phyloP scores from a whole-genome alignment of 257 asterid species.

The Solanum pennellii region DNA sequence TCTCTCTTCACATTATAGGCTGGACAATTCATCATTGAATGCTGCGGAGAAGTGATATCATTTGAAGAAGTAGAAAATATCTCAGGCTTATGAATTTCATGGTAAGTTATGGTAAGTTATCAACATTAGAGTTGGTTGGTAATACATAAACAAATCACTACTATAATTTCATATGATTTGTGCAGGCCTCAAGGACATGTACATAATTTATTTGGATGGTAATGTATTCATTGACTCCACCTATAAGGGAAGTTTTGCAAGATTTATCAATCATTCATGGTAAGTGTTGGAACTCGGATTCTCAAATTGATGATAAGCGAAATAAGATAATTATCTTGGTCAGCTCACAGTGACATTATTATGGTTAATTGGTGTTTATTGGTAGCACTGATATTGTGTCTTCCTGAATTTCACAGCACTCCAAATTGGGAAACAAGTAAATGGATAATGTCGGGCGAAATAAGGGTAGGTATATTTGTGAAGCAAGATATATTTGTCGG shows the following conservation, averaged over 20 bases:
- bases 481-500: conserved; percentile 55
- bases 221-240: conserved; percentile 72
- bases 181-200: conserved; percentile 70
- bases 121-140: conserved; percentile 1
- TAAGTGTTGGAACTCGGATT: conserved; percentile 18
- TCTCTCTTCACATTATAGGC: conserved; percentile 30
- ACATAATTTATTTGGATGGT: conserved; percentile 57
- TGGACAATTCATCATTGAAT: conserved; percentile 76
- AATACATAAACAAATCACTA: neutral
- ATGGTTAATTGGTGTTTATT: too few species aligned
- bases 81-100: conserved; percentile 63
- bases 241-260: conserved; percentile 11
- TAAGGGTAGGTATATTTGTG: conserved; percentile 86
- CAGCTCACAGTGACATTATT: too few species aligned
- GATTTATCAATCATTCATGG: conserved; percentile 71
- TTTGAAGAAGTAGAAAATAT: conserved; percentile 55
- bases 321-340: neutral
- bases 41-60: conserved; percentile 82
- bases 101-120: conserved; percentile 50
- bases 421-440: conserved; percentile 75
- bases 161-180: conserved; percentile 2
- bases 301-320: neutral
- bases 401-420: conserved; percentile 34
- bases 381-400: neutral
- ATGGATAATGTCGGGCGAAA: conserved; percentile 9